phyloP scores from a whole-genome alignment of 768 basidiomycete species.

The Termitomyces sp. region DNA sequence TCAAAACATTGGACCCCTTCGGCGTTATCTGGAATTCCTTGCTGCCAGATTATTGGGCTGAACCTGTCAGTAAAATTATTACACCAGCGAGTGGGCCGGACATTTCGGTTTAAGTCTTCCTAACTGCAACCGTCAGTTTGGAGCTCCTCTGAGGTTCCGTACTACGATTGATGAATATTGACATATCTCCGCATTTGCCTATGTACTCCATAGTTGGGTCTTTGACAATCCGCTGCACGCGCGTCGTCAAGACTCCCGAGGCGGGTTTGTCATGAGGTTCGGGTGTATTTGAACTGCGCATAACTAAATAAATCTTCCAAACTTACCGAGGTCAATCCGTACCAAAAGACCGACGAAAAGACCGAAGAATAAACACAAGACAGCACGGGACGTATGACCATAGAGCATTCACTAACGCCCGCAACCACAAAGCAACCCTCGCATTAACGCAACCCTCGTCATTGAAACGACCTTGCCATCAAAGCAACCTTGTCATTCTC shows the following conservation, averaged over 20 bases:
- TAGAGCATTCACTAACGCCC: too few species aligned
- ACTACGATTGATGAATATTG: neutral
- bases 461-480: too few species aligned
- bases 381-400: too few species aligned
- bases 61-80: neutral
- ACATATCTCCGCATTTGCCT: too few species aligned
- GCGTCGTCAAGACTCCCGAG: neutral
- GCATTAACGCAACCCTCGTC: too few species aligned
- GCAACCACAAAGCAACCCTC: too few species aligned
- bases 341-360: too few species aligned
- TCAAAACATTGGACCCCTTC: neutral
- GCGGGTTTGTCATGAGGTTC: neutral
- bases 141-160: neutral
- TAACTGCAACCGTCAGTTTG: neutral
- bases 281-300: neutral
- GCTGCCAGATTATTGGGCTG: neutral
- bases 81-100: neutral
- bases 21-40: neutral
- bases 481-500: neutral
- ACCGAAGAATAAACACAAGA: too few species aligned
- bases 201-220: too few species aligned
- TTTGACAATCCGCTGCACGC: neutral
- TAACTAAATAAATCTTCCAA: neutral
- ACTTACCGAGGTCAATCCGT: neutral
- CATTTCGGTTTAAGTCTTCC: neutral